Conservation (phyloP, 805 yeast genomes). For the Torulaspora franciscae region DNA sequence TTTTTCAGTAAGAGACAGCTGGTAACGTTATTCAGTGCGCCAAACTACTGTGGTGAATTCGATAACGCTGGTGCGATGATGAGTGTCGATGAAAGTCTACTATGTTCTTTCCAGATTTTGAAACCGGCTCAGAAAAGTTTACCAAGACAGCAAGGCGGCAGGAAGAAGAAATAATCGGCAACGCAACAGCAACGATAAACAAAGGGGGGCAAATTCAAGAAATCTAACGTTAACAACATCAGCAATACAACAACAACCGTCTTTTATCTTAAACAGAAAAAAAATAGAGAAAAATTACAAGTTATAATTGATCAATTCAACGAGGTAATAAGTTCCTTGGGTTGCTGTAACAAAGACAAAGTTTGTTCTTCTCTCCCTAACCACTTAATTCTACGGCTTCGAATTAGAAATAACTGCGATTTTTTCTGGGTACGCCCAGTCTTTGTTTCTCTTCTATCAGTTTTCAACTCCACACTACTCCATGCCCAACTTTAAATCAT, state of each 20-base stretch:
- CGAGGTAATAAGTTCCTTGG: background rate
- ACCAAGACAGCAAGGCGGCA: conserved; percentile 37
- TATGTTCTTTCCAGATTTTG: conserved; percentile 93
- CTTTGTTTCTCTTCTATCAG: background rate
- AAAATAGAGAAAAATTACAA: background rate
- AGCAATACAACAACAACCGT: conserved; percentile 1
- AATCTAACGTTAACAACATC: background rate
- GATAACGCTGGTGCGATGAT: conserved; percentile 99
- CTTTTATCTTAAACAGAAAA: background rate
- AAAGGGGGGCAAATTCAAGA: conserved; percentile 1
- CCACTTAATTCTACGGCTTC: background rate
- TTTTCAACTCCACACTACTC: background rate
- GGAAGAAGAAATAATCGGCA: conserved; percentile 30
- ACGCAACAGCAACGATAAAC: conserved; percentile 5
- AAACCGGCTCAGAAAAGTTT: conserved; percentile 89
- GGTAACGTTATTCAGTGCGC: conserved; percentile 93
- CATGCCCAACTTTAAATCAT: background rate
- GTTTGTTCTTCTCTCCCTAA: background rate
- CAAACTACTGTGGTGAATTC: conserved; percentile 98
- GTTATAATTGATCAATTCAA: background rate
- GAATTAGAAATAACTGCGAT: background rate
- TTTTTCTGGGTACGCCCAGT: background rate
- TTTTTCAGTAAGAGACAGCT: conserved; percentile 93
- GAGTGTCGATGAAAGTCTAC: conserved; percentile 94
- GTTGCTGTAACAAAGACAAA: background rate